Conservation (phyloP, 2,329 filamentous ascomycete species). For the Colletotrichum sp. region DNA sequence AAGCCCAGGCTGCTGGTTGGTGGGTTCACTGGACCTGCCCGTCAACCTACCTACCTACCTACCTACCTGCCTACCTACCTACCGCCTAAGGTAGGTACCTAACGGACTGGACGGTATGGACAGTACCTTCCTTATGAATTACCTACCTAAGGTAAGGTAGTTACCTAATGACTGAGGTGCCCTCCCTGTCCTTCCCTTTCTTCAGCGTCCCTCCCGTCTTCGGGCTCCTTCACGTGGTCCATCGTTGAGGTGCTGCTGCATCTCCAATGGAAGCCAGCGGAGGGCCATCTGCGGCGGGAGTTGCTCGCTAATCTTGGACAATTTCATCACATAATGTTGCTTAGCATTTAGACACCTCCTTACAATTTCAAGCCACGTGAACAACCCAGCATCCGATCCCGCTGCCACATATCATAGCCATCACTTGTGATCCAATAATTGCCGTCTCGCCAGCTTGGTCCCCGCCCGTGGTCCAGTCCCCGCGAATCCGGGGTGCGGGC, state of each 20-base stretch:
- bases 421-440: neutral
- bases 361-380: neutral
- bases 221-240: neutral
- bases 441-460: neutral
- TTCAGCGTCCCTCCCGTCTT: neutral
- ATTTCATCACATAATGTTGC: neutral
- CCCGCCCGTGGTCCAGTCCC: neutral
- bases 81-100: no score
- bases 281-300: neutral
- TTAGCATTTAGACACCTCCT: neutral
- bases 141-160: no score
- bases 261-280: neutral
- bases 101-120: no score
- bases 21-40: neutral
- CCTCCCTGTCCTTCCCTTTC: neutral
- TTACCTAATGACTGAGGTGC: no score
- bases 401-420: neutral
- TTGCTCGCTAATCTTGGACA: neutral
- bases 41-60: neutral
- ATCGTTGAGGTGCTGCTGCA: neutral
- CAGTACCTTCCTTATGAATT: no score
- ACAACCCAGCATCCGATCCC: neutral
- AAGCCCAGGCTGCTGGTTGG: neutral
- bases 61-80: no score
- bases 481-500: conserved; percentile 6